These are phyloP conservation scores for Ogataea chonburiensis DNA, from an alignment of 805 yeast species.

Conservation along the genomic window DNA sequence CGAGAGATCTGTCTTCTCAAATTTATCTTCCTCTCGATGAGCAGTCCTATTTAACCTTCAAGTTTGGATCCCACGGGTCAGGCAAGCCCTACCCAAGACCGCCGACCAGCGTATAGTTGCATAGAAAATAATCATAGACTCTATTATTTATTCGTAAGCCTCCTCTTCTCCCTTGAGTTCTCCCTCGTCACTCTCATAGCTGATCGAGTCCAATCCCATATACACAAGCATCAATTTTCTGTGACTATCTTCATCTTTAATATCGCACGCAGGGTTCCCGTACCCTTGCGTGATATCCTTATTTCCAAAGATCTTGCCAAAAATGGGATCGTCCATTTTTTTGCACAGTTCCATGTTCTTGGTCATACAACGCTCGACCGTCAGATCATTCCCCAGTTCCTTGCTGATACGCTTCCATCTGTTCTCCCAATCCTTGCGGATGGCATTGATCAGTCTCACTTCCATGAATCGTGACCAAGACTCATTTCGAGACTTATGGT, in stretches of 20 bases:
- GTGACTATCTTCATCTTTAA: constrained; percentile 34
- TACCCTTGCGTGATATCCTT: constrained; percentile 31
- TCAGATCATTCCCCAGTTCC: constrained; percentile 33
- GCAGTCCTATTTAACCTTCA: constrained; percentile 2
- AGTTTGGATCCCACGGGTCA: constrained; percentile 8
- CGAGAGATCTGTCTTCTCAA: constrained; percentile 4
- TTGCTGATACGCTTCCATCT: constrained; percentile 39
- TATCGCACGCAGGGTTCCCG: constrained; percentile 27
- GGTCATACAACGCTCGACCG: constrained; percentile 31
- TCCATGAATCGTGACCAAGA: constrained; percentile 38
- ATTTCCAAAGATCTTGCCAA: constrained; percentile 27
- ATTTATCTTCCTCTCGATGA: constrained; percentile 10
- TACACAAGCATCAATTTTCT: constrained; percentile 36
- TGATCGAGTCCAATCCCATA: constrained; percentile 37
- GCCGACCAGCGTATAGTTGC: constrained; percentile 1
- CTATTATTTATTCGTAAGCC: neutral
- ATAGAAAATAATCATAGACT: constrained; percentile 1
- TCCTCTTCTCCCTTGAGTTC: constrained; percentile 9
- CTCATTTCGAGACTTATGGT: constrained; percentile 37
- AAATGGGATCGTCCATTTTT: constrained; percentile 29
- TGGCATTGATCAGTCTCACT: constrained; percentile 29
- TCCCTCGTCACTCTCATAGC: constrained; percentile 33
- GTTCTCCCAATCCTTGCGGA: constrained; percentile 40
- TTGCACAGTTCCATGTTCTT: constrained; percentile 35
- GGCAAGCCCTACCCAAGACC: constrained; percentile 7